Evolutionary conservation across 73 alveolate genomes (phyloP), one percentile per base, ranked within the genome.

Genomic region (Uronychia binucleata): DNA sequence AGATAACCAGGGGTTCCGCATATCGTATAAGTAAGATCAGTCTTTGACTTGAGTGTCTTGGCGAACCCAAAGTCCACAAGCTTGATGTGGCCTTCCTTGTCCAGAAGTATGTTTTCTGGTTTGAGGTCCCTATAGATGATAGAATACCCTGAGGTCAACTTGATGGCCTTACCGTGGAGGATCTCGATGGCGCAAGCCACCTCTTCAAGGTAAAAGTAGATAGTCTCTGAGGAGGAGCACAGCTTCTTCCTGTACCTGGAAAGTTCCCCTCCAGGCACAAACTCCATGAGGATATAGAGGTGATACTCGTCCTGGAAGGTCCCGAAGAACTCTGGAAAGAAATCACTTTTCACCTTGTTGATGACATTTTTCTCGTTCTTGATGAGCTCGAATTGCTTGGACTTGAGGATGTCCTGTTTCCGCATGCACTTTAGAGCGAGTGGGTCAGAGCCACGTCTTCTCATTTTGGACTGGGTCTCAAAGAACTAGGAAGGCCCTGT

Each of bases 181-280:
- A 46, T 5, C n/a, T 46, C 67, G 19, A 46, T 46, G 67, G 67
- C 67, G 19, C 67, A 46, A 19, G 19, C 67, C 5, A 46, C 19
- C 19, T 46, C 67, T 19, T 46, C 5, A 19, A 46, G 5, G 19
- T 46, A 46, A 19, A 46, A 46, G 5, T 46, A 46, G 5, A 46
- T 46, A 19, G n/a, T 46, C 78, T 92, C 78, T 88, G 88, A 29
- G 85, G 90, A 57, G 84, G 87, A 13, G 57, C 86, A 57, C 57
- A 5, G 74, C 94, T 46, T 46, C 67, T 46, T 67, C 29, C 75
- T 88, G 88, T 88, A 84, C 19, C 95, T 89, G 82, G 89, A 92
- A 32, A 98, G 97, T 79, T 98, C 99, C 26, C 99, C 99, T 28
- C 99, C 99, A 80, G 91, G 81, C 34, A 96, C 94, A 75, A 91